Evolutionary conservation across 1,139 yeast species (phyloP).

Genomic region (Arxiozyma bovina): DNA sequence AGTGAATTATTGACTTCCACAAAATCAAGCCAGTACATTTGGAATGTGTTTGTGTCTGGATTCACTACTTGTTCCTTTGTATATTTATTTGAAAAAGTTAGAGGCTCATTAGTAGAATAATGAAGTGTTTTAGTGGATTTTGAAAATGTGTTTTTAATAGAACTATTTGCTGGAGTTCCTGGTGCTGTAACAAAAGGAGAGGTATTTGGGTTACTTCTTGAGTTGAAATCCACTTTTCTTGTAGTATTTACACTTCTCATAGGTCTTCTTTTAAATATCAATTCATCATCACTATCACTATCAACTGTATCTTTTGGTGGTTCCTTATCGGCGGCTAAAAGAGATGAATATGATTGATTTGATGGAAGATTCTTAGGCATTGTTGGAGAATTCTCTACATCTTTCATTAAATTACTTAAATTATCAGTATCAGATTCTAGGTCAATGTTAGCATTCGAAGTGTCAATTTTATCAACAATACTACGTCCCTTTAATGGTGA

Average conservation of each 20-base stretch:
- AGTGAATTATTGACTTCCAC: constrained; percentile 65
- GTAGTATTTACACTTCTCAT: constrained; percentile 30
- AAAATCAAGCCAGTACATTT: constrained; percentile 87
- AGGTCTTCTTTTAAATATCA: constrained; percentile 38
- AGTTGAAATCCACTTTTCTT: constrained; percentile 30
- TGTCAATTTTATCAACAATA: background rate
- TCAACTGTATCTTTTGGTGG: constrained; percentile 16
- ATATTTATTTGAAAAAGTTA: constrained; percentile 36
- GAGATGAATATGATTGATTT: background rate
- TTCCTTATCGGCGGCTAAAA: background rate
- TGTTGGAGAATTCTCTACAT: constrained; percentile 20
- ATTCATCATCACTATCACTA: constrained; percentile 45
- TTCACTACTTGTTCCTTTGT: constrained; percentile 40
- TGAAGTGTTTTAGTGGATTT: constrained; percentile 15
- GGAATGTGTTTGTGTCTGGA: constrained; percentile 41
- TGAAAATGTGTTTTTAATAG: background rate
- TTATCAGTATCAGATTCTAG: constrained; percentile 5
- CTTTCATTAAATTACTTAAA: constrained; percentile 9
- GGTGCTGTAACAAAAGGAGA: constrained; percentile 33
- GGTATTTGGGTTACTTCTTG: constrained; percentile 24
- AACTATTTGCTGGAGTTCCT: constrained; percentile 22
- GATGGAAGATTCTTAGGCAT: constrained; percentile 5
- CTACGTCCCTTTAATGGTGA: constrained; percentile 15
- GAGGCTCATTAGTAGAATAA: constrained; percentile 22
- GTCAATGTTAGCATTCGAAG: background rate